A percentile compares a stretch with the other conserved stretches of the same genome.
phyloP scores from a whole-genome alignment of 352 stramenopile species.

The Peronospora destructor region DNA sequence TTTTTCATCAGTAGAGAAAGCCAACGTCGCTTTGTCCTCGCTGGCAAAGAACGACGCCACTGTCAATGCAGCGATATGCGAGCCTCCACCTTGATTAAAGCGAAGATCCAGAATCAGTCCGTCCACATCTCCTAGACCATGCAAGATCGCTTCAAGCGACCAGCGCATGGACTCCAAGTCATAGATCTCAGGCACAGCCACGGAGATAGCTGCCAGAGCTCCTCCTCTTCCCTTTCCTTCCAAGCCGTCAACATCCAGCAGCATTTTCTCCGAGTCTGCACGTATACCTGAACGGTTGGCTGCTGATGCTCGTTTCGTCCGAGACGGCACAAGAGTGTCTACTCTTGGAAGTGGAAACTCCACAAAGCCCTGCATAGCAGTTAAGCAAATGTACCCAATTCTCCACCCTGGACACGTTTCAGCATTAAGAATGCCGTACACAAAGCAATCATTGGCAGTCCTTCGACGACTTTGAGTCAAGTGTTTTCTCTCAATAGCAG shows the following conservation, averaged over 20 bases:
- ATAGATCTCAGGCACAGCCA: conserved; percentile 67
- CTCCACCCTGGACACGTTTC: conserved; percentile 68
- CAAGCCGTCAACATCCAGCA: conserved; percentile 17
- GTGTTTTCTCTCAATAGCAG: conserved; percentile 46
- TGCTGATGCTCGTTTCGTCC: conserved; percentile 19
- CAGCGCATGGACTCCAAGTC: conserved; percentile 84
- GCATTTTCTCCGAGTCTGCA: conserved; percentile 6
- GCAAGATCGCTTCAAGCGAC: conserved; percentile 76
- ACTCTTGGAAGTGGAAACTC: conserved; percentile 64
- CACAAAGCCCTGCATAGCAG: conserved; percentile 74
- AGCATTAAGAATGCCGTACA: conserved; percentile 65
- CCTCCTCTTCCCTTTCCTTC: conserved; percentile 2
- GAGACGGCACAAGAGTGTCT: conserved; percentile 49
- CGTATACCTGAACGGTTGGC: neutral
- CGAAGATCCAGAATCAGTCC: conserved; percentile 71
- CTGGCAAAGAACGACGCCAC: conserved; percentile 71
- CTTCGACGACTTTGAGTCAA: conserved; percentile 44
- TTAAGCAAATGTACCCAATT: conserved; percentile 70
- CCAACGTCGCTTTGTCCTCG: conserved; percentile 33
- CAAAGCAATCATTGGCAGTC: conserved; percentile 56
- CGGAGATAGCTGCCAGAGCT: conserved; percentile 15
- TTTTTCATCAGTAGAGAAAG: conserved; percentile 67
- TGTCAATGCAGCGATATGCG: conserved; percentile 48
- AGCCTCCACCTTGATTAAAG: conserved; percentile 69
- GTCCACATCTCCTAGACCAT: conserved; percentile 51